Base-by-base conservation (phyloP, 1,139 yeast species). In the Candida tunisiensis region DNA sequence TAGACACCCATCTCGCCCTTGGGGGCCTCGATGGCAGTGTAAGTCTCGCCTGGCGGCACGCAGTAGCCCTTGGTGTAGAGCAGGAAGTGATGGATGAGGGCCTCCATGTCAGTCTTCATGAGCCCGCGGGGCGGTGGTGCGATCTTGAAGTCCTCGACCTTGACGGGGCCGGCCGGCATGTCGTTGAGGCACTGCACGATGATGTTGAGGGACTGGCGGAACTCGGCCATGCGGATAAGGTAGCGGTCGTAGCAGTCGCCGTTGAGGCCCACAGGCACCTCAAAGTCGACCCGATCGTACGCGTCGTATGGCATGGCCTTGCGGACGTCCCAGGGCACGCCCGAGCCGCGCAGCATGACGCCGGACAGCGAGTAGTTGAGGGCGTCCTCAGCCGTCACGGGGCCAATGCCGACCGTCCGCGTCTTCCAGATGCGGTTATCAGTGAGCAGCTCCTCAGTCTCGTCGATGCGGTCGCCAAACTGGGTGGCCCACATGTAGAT, bases 401-500 rank as follows among this genome's bases (percentile, higher is more conserved):
- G 63, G 42, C 93, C 93, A 34, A 80, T 75, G 41, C 70, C 83
- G 35, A 71, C 57, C 24, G 92, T 78, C 63, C 93, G 74, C 49
- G 77, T 77, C 57, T 74, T 77, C 93, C 93, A 80, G 55, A 80
- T 80, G 60, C 93, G 75, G 58, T 80, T 80, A 51, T 79, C 93
- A 28, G 93, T 78, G 39, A 77, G 66, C 57, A 80, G 66, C 56
- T 80, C 93, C 60, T 80, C 93, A 36, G 77, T 72, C 56, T 80
- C 93, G 54, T 80, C 93, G 42, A 80, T 57, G 61, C 93, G 72
- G 59, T 80, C 93, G 50, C 93, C 93, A 42, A 80, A 80, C 60
- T 80, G 93, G 21, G 93, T 80, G 31, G 93, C 93, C 93, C 93
- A 80, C 88, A 79, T 79, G 57, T 77, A 80, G 44, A 80, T 80